These are phyloP conservation scores for Leucaena leucocephala DNA, from an alignment of 306 rosid genomes.

Conservation along the genomic window DNA sequence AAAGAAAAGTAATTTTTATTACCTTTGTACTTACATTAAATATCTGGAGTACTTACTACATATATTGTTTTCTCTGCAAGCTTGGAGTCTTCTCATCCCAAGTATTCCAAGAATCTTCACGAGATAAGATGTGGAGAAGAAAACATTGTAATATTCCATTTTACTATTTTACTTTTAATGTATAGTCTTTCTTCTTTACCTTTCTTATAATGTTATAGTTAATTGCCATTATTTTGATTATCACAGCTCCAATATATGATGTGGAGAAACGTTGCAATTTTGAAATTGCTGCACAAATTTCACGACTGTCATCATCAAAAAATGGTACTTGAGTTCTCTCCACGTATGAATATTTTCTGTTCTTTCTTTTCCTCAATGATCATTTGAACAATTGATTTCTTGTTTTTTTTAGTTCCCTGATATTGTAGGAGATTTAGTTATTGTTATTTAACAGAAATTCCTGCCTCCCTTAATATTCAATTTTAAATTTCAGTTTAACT, in stretches of 20 bases:
- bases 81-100: conserved; percentile 99
- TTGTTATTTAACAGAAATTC: background rate
- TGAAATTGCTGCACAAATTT: conserved; percentile 90
- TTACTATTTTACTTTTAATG: conserved; percentile 33
- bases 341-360: conserved; percentile 46
- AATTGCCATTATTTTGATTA: conserved; percentile 32
- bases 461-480: background rate
- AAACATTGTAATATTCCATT: conserved; percentile 67
- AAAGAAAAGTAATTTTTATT: background rate
- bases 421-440: background rate
- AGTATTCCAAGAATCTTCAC: conserved; percentile 93
- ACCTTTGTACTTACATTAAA: conserved; percentile 13
- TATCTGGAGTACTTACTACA: conserved; percentile 42
- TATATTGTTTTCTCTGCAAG: conserved; percentile 57
- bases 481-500: background rate
- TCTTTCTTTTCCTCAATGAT: conserved; percentile 5
- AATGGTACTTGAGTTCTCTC: conserved; percentile 77
- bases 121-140: conserved; percentile 83
- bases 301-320: conserved; percentile 70
- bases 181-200: background rate
- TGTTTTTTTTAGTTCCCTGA: background rate
- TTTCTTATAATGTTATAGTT: conserved; percentile 26
- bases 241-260: conserved; percentile 80
- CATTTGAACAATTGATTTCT: background rate
- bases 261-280: conserved; percentile 96